These are phyloP conservation scores for Colletotrichum zoysiae DNA, from an alignment of 2,329 filamentous ascomycete species.

Conservation along the genomic window DNA sequence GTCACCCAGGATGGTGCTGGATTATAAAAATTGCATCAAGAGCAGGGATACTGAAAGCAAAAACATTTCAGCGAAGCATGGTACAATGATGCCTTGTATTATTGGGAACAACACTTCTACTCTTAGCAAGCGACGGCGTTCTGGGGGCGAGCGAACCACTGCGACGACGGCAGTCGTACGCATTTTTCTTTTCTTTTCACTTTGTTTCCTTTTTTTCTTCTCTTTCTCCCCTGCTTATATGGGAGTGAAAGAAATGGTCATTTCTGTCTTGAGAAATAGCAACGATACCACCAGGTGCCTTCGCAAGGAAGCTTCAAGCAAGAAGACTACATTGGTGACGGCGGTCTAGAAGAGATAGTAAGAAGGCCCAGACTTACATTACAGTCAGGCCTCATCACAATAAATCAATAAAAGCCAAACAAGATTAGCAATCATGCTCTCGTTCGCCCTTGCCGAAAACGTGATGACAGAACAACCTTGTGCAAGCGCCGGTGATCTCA, in stretches of 20 bases:
- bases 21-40: not conserved
- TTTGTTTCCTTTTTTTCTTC: not conserved
- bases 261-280: not conserved
- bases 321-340: constrained; percentile 9
- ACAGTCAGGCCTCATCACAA: not conserved
- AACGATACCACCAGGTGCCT: constrained; percentile 29
- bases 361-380: not conserved
- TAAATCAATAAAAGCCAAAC: constrained; percentile 6
- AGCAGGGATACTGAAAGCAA: not conserved
- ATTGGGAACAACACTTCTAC: constrained; percentile 1
- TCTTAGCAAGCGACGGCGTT: constrained; percentile 38
- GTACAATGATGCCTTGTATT: constrained; percentile 30
- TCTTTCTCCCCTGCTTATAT: not conserved
- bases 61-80: constrained; percentile 19
- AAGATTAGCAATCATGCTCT: not conserved
- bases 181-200: not conserved
- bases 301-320: constrained; percentile 18
- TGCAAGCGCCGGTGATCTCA: not conserved
- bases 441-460: not conserved
- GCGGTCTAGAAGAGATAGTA: not conserved
- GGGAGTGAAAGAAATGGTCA: not conserved
- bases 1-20: constrained; percentile 30
- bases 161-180: constrained; percentile 27
- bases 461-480: not conserved
- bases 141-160: constrained; percentile 5